phyloP scores from a whole-genome alignment of 441 rosid species.

The Mallotus repandus region DNA sequence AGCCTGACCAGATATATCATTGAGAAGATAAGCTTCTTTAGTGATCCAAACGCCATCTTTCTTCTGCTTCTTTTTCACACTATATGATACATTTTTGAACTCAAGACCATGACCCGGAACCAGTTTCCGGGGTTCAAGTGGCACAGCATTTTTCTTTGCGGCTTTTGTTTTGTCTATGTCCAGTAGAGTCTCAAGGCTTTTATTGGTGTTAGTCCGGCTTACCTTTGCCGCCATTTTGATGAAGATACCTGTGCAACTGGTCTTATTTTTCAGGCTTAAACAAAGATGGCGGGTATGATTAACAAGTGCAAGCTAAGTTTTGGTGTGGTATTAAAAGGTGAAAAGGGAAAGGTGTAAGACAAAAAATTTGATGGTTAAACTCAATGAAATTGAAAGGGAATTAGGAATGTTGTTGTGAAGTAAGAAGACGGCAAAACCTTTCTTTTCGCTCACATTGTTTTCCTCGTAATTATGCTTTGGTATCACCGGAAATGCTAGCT shows the following conservation, averaged over 20 bases:
- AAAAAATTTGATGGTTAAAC: conserved; percentile 11
- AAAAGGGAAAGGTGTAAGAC: conserved; percentile 2
- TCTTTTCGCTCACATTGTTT: conserved; percentile 14
- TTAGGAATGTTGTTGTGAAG: conserved; percentile 9
- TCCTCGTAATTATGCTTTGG: conserved; percentile 29
- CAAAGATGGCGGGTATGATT: conserved; percentile 8
- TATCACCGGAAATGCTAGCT: conserved; percentile 5
- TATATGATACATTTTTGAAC: conserved; percentile 52
- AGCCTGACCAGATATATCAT: conserved; percentile 79
- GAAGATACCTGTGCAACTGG: not conserved
- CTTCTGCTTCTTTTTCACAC: conserved; percentile 57
- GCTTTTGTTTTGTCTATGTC: conserved; percentile 37
- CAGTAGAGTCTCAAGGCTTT: conserved; percentile 48
- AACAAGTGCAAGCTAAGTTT: not conserved
- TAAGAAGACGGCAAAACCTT: not conserved
- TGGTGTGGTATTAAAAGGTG: conserved; percentile 17
- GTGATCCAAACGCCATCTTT: conserved; percentile 52
- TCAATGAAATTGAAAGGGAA: conserved; percentile 14
- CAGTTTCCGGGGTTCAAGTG: conserved; percentile 24
- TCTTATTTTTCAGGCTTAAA: not conserved
- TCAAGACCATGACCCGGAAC: conserved; percentile 53
- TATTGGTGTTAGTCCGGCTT: conserved; percentile 17
- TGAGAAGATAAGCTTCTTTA: conserved; percentile 61
- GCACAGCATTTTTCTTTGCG: conserved; percentile 5
- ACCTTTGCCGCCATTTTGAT: conserved; percentile 30